Percentiles rank a stretch among this genome's conserved stretches.
These are phyloP conservation scores for Diplodia scrobiculata DNA, from an alignment of 2,329 filamentous ascomycete genomes.

Conservation along the genomic window DNA sequence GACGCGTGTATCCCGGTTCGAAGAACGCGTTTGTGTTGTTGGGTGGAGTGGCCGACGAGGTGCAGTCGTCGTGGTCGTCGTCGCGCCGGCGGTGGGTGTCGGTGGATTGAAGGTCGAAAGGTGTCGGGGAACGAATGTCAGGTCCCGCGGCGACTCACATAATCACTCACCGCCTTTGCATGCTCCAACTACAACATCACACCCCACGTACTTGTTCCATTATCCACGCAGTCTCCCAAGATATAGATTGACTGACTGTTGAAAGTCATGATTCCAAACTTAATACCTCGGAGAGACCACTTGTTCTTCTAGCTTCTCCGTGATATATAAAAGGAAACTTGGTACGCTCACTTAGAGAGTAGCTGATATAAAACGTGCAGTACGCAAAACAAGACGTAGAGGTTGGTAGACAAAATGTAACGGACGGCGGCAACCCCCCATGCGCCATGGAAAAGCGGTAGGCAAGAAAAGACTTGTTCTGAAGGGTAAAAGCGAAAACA, in stretches of 20 bases:
- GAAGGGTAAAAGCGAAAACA: background rate
- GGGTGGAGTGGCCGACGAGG: background rate
- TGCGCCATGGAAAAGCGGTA: conserved; percentile 4
- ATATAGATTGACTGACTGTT: background rate
- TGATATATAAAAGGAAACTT: background rate
- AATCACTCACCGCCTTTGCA: background rate
- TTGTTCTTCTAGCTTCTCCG: background rate
- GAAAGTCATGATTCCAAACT: background rate
- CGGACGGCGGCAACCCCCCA: background rate
- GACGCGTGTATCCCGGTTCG: background rate
- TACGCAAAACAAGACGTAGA: background rate
- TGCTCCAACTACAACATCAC: background rate
- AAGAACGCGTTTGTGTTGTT: background rate
- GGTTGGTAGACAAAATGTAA: background rate
- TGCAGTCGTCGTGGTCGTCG: background rate
- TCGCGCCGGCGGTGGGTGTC: background rate
- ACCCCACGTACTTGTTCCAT: background rate
- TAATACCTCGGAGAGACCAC: background rate
- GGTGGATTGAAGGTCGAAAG: background rate
- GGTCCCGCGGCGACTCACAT: background rate
- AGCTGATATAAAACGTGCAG: conserved; percentile 19
- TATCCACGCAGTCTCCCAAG: background rate
- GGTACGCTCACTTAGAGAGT: conserved; percentile 12
- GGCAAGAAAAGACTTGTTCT: background rate
- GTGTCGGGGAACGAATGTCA: background rate